phyloP scores from a whole-genome alignment of 2,329 filamentous ascomycete species.

The Daldinia sp. region DNA sequence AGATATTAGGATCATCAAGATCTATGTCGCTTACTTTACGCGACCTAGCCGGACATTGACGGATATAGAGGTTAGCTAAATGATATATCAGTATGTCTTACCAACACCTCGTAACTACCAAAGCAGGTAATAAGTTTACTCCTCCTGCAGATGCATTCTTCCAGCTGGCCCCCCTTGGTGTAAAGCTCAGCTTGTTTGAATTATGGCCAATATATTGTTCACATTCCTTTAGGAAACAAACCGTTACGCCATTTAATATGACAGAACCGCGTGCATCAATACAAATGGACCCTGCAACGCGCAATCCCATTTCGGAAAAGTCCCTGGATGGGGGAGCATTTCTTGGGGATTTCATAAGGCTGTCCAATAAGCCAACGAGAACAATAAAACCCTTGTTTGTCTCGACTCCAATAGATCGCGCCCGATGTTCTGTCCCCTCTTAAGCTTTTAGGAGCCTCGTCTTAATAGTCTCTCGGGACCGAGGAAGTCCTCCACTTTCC shows the following conservation, averaged over 20 bases:
- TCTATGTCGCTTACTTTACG: background rate
- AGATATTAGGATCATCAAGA: background rate
- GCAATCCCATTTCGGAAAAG: constrained; percentile 11
- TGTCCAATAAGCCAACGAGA: constrained; percentile 27
- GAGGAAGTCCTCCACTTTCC: constrained; percentile 13
- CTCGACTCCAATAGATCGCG: constrained; percentile 29
- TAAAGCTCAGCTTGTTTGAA: background rate
- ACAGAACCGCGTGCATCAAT: constrained; percentile 9
- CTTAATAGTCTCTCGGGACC: constrained; percentile 34
- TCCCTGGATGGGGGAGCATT: constrained; percentile 17
- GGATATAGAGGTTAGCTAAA: background rate
- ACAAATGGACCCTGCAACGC: constrained; percentile 29
- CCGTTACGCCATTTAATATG: constrained; percentile 11
- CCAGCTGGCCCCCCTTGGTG: background rate
- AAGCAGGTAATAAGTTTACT: constrained; percentile 1
- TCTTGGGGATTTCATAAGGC: constrained; percentile 29
- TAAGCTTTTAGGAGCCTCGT: constrained; percentile 27
- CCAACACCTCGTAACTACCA: background rate
- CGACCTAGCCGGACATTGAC: background rate
- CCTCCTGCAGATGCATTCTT: constrained; percentile 25
- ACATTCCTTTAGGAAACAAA: constrained; percentile 1
- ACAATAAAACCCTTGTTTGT: constrained; percentile 15
- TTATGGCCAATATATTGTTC: constrained; percentile 4
- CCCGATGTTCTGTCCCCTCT: constrained; percentile 1
- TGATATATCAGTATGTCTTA: background rate